Conservation (phyloP, 306 rosid species). For the Lablab purpureus region DNA sequence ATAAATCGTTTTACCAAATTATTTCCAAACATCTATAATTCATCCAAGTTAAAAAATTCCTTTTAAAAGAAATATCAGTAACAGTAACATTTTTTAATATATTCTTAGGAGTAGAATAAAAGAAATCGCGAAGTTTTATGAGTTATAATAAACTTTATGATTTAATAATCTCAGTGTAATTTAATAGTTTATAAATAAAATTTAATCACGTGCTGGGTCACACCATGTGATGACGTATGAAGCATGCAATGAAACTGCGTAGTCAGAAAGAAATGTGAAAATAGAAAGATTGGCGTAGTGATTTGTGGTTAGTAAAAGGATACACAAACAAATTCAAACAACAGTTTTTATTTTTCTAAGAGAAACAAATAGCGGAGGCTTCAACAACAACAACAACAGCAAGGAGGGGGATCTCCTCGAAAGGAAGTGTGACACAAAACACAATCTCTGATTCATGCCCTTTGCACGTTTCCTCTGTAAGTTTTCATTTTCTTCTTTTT, state of each 20-base stretch:
- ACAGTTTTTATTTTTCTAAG: not conserved
- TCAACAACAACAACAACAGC: not conserved
- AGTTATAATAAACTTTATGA: too few species aligned
- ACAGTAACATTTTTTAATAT: too few species aligned
- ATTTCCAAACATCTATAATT: too few species aligned
- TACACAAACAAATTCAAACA: not conserved
- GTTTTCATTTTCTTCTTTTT: slow-evolving; percentile 27
- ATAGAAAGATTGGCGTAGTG: not conserved
- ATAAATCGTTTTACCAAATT: too few species aligned
- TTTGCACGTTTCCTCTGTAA: slow-evolving; percentile 34
- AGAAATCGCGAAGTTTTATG: too few species aligned
- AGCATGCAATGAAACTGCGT: not conserved
- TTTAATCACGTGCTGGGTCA: too few species aligned
- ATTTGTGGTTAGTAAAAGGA: slow-evolving; percentile 1
- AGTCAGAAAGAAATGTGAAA: not conserved
- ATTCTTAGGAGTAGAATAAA: too few species aligned
- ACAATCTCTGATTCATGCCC: slow-evolving; percentile 33
- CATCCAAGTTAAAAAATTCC: too few species aligned
- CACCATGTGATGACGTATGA: not conserved
- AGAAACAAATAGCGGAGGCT: not conserved
- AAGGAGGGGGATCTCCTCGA: slow-evolving; percentile 29
- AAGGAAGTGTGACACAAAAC: slow-evolving; percentile 29
- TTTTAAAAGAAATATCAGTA: too few species aligned
- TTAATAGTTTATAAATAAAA: too few species aligned
- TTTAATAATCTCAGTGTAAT: too few species aligned